Evolutionary conservation across 345 rosid species (phyloP).

Genomic region (Pseudoturritis turrita): DNA sequence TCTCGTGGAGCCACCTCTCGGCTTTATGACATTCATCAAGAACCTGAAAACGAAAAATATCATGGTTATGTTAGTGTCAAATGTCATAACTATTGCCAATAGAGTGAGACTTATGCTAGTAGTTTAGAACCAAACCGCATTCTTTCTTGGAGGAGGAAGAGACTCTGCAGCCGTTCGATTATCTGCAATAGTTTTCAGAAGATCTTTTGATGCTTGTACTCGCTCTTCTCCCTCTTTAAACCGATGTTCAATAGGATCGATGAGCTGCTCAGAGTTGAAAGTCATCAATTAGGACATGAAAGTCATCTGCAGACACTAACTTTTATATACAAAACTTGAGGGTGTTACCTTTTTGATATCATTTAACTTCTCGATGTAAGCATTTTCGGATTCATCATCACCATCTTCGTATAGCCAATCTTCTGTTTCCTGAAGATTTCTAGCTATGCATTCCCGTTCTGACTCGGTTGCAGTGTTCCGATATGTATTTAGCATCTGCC

Average conservation of each 20-base stretch:
- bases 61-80: too few species aligned
- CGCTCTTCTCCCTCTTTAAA: slow-evolving; percentile 62
- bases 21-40: slow-evolving; percentile 57
- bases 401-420: slow-evolving; percentile 92
- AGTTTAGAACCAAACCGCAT: slow-evolving; percentile 38
- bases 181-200: slow-evolving; percentile 44
- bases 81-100: too few species aligned
- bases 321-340: background rate
- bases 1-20: slow-evolving; percentile 67
- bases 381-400: slow-evolving; percentile 65
- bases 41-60: slow-evolving; percentile 36
- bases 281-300: background rate
- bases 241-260: slow-evolving; percentile 64
- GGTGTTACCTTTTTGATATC: slow-evolving; percentile 53
- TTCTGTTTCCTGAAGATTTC: slow-evolving; percentile 64
- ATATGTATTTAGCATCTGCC: slow-evolving; percentile 58
- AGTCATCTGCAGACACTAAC: background rate
- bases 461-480: slow-evolving; percentile 49
- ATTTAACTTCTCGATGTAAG: slow-evolving; percentile 50
- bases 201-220: slow-evolving; percentile 49
- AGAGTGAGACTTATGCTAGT: background rate
- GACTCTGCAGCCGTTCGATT: slow-evolving; percentile 42
- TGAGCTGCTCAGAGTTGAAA: slow-evolving; percentile 36
- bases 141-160: slow-evolving; percentile 48
- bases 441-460: slow-evolving; percentile 58